phyloP scores from a whole-genome alignment of 2,329 filamentous ascomycete species.

The Penicillium sp. region DNA sequence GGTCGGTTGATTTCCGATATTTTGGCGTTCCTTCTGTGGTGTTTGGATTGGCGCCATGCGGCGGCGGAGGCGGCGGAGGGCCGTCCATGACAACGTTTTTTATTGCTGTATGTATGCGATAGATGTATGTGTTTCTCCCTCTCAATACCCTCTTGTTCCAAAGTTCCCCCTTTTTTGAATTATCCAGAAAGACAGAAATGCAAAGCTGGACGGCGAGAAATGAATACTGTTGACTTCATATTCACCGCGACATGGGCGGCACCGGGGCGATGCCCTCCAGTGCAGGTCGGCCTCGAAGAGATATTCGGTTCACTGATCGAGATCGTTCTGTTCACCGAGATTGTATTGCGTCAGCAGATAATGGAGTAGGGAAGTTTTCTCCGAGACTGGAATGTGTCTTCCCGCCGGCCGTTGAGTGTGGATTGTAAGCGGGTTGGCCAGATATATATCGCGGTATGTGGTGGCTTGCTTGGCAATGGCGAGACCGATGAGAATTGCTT shows the following conservation, averaged over 20 bases:
- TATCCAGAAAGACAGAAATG: conserved; percentile 10
- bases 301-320: background rate
- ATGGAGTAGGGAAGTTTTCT: conserved; percentile 4
- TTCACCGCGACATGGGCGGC: conserved; percentile 26
- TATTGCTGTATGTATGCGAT: background rate
- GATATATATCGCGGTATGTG: conserved; percentile 5
- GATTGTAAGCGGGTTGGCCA: conserved; percentile 9
- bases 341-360: background rate
- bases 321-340: background rate
- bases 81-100: conserved; percentile 9
- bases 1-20: conserved; percentile 49
- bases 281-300: conserved; percentile 16
- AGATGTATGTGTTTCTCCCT: background rate
- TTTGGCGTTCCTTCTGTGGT: conserved; percentile 50
- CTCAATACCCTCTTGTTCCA: background rate
- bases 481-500: background rate
- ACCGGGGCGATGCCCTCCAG: conserved; percentile 31
- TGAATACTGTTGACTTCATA: conserved; percentile 25
- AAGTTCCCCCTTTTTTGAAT: background rate
- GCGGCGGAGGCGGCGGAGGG: conserved; percentile 70
- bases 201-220: conserved; percentile 17
- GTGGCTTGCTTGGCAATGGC: conserved; percentile 2
- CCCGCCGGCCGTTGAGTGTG: background rate
- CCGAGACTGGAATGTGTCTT: conserved; percentile 9
- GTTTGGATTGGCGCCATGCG: conserved; percentile 75